These are phyloP conservation scores for Sugiyamaella smithiae DNA, from an alignment of 805 yeast species.

Conservation along the genomic window DNA sequence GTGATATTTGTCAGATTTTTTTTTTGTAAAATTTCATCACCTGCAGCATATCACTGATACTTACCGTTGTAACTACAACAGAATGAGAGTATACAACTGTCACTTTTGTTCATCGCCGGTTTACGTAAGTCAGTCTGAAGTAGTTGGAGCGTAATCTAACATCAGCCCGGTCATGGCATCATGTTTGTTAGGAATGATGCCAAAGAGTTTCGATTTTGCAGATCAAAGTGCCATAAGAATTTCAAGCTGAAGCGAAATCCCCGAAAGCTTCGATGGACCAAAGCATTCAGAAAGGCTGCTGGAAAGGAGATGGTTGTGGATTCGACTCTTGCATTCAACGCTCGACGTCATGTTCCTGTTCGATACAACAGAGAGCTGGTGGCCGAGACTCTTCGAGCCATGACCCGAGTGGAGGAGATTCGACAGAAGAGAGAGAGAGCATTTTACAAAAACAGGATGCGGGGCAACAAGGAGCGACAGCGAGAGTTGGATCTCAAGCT, in stretches of 20 bases:
- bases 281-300: constrained; percentile 98
- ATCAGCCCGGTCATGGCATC: constrained; percentile 82
- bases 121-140: constrained; percentile 41
- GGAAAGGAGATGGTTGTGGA: constrained; percentile 98
- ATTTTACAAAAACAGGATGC: constrained; percentile 99
- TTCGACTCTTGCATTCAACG: constrained; percentile 91
- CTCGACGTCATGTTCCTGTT: constrained; percentile 96
- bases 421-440: constrained; percentile 96
- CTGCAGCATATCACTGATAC: not conserved
- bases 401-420: constrained; percentile 94
- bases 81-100: constrained; percentile 55
- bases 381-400: constrained; percentile 88
- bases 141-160: not conserved
- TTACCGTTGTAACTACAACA: not conserved
- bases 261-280: constrained; percentile 96
- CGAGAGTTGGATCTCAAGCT: constrained; percentile 82
- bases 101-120: constrained; percentile 98
- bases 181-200: constrained; percentile 98
- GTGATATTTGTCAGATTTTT: constrained; percentile 2
- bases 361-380: constrained; percentile 96
- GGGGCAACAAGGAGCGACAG: constrained; percentile 88
- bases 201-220: constrained; percentile 94
- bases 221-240: constrained; percentile 95
- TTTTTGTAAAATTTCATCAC: constrained; percentile 5
- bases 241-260: constrained; percentile 99